These are phyloP conservation scores for Lyophyllum atratum DNA, from an alignment of 768 basidiomycete genomes.

Conservation along the genomic window DNA sequence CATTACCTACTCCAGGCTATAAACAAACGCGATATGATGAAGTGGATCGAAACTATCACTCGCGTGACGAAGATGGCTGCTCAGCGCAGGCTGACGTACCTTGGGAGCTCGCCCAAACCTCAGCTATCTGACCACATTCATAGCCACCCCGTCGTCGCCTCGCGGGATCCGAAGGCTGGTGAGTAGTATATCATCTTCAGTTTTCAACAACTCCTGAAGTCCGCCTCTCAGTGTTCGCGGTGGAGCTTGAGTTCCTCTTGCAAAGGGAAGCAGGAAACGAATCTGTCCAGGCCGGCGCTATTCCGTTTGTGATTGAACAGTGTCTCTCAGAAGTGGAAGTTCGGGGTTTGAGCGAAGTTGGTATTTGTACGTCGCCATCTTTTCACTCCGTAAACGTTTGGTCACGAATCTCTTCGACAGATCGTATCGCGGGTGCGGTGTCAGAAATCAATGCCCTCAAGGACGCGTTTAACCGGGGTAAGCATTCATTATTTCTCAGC, in stretches of 20 bases:
- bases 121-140: slow-evolving; percentile 76
- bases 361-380: slow-evolving; percentile 63
- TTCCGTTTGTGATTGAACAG: slow-evolving; percentile 67
- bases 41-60: slow-evolving; percentile 77
- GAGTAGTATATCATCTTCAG: slow-evolving; percentile 33
- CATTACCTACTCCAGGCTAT: slow-evolving; percentile 78
- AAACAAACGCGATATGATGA: slow-evolving; percentile 68
- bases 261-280: slow-evolving; percentile 59
- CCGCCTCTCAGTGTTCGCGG: slow-evolving; percentile 62
- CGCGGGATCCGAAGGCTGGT: slow-evolving; percentile 80
- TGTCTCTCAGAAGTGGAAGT: slow-evolving; percentile 72
- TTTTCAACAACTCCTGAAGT: neutral
- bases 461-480: slow-evolving; percentile 76
- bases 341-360: slow-evolving; percentile 78
- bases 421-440: slow-evolving; percentile 81
- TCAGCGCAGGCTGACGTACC: slow-evolving; percentile 78
- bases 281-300: slow-evolving; percentile 52
- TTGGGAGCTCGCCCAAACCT: slow-evolving; percentile 75
- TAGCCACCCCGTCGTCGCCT: slow-evolving; percentile 53
- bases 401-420: slow-evolving; percentile 34
- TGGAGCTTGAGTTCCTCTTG: slow-evolving; percentile 70
- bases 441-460: slow-evolving; percentile 69
- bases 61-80: slow-evolving; percentile 73
- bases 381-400: neutral
- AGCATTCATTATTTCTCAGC: neutral